A percentile compares a stretch with the other conserved stretches of the same genome.
Conservation (phyloP, 2,329 filamentous ascomycete genomes). For the Penicillium psychrosexuale region DNA sequence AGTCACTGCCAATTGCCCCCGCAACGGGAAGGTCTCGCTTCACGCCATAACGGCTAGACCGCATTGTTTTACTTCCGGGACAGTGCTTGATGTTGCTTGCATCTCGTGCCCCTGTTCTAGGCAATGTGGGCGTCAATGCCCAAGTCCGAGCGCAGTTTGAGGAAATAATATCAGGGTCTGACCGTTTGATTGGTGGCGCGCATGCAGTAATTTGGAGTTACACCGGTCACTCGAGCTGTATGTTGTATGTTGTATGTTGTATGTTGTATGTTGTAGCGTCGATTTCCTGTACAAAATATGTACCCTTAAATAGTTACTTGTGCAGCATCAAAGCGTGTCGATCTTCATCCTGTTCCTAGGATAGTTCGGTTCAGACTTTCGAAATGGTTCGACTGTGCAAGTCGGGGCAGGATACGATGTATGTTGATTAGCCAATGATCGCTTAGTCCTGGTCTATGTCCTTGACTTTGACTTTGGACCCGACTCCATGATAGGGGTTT, state of each 20-base stretch:
- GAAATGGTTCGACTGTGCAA: slow-evolving; percentile 8
- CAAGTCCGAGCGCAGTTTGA: slow-evolving; percentile 2
- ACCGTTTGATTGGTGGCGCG: slow-evolving; percentile 4
- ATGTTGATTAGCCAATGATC: background rate
- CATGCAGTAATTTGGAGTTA: background rate
- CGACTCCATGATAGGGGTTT: slow-evolving; percentile 19
- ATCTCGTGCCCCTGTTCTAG: slow-evolving; percentile 5
- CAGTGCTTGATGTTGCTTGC: slow-evolving; percentile 21
- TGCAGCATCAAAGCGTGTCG: slow-evolving; percentile 6
- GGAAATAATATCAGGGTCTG: background rate
- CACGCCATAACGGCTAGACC: slow-evolving; percentile 9
- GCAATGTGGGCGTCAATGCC: slow-evolving; percentile 1
- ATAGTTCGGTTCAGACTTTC: slow-evolving; percentile 5
- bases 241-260: too few species aligned
- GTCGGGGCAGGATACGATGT: background rate
- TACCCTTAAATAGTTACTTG: background rate
- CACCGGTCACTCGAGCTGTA: background rate
- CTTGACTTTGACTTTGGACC: background rate
- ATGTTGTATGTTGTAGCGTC: too few species aligned
- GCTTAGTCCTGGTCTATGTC: background rate
- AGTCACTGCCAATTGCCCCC: slow-evolving; percentile 5
- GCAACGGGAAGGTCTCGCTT: slow-evolving; percentile 15
- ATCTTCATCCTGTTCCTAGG: slow-evolving; percentile 14
- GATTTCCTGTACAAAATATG: background rate
- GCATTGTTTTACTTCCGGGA: slow-evolving; percentile 3